A percentile compares a stretch with the other conserved stretches of the same genome.
These are phyloP conservation scores for Tagetes patula DNA, from an alignment of 129 eudicot genomes.

Conservation along the genomic window DNA sequence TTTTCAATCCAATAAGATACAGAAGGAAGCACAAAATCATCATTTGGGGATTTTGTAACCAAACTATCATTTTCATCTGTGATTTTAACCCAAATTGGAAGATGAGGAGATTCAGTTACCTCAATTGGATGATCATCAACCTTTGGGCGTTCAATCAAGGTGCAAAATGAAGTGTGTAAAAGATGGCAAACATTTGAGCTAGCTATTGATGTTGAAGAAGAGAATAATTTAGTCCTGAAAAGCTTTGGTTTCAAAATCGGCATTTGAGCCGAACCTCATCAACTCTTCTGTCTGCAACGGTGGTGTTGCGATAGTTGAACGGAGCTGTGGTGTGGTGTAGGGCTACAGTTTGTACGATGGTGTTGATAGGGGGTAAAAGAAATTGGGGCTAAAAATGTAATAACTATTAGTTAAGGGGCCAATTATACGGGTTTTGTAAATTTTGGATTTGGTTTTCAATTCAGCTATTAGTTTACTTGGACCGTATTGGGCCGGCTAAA, in stretches of 20 bases:
- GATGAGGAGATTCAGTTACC: constrained; percentile 48
- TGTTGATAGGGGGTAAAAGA: too few species aligned
- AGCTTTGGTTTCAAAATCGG: constrained; percentile 13
- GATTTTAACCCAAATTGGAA: constrained; percentile 68
- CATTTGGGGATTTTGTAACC: constrained; percentile 28
- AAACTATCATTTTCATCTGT: constrained; percentile 25
- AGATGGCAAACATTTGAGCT: neutral
- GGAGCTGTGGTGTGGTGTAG: too few species aligned
- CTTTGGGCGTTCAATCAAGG: constrained; percentile 26
- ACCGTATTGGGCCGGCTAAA: neutral
- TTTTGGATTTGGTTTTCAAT: too few species aligned
- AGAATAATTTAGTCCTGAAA: neutral
- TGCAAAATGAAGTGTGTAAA: constrained; percentile 16
- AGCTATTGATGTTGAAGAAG: constrained; percentile 7
- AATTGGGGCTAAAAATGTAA: too few species aligned
- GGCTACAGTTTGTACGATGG: too few species aligned
- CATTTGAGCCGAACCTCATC: constrained; percentile 10
- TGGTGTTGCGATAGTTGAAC: too few species aligned
- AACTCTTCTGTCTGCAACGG: neutral
- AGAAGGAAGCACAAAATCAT: constrained; percentile 78
- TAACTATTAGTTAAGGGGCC: too few species aligned
- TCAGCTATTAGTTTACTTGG: neutral
- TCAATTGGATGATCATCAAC: constrained; percentile 26
- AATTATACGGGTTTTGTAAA: too few species aligned
- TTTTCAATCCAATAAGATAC: constrained; percentile 61